Evolutionary conservation across 2,329 filamentous ascomycete genomes (phyloP), one percentile per base, ranked within the genome.

Genomic region (Aspergillus puulaauensis): DNA sequence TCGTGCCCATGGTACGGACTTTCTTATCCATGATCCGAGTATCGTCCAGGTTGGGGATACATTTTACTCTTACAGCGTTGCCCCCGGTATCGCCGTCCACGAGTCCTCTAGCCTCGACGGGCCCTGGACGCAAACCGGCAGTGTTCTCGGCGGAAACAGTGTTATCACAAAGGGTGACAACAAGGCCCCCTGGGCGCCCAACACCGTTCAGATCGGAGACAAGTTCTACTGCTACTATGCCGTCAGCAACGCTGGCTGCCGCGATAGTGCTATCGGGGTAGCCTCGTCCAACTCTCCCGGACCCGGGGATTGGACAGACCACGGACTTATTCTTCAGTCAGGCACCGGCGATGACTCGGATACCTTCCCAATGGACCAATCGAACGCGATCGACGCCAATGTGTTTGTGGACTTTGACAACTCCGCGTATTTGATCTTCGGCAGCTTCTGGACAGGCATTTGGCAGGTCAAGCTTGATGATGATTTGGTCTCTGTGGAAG

Each of bases 371-470:
- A 76, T 75, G 54, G 79, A 77, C 48, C 58, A 70, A 4, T 85
- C 84, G 66, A 87, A 87, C 63, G 80, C 83, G 44, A 86, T 91
- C 66, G 89, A 87, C 64, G 74, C 80, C 2, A 82, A 81, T 57
- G 70, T 86, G 4, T 66, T 86, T 54, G 63, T 77, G 12, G 74
- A 74, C 40, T 48, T 56, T 1, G 65, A 69, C 23, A 64, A 65
- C 3, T 62, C 65, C 5, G 81, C 79, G 61, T 80, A 79, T 58
- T 71, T 87, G 65, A 83, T 78, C 52, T 90, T 88, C 60, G 88
- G 88, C 44, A 87, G 84, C 44, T 90, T 89, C 78, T 91, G 87
- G 86, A 74, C 75, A 6, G 83, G 86, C 62, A 80, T 90, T 61
- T 88, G 84, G 77, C 83, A 86, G 67, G 82, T 86, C 1, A 71